Evolutionary conservation across 2,329 filamentous ascomycete species (phyloP), one percentile per base, ranked within the genome.

Genomic region (Botryotinia globosa): DNA sequence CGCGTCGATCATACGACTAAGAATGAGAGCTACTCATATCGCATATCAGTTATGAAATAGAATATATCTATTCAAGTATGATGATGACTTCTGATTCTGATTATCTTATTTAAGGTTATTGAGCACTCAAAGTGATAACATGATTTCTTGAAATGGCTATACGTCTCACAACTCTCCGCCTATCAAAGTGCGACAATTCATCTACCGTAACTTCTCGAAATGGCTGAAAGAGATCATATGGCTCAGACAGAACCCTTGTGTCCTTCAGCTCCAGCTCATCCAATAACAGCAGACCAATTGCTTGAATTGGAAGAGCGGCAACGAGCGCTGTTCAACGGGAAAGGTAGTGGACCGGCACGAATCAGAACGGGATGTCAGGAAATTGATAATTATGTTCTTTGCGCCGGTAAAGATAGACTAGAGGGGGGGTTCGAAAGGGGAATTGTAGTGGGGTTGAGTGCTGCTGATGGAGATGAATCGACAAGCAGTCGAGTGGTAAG

Each of bases 381-480:
- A 32, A 67, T 72, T 18, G 69, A 72, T 39, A 25, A 73, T 77
- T 64, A 71, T 56, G 59, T 80, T 39, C 74, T 80, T 32, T 74
- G 76, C 69, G 74, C 74, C 3, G 29, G 51, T 12, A 76, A 66
- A 73, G 76, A 42, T 75, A 74, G 3, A 39, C 66, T 22, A 25
- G 32, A 37, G 32, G 34, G 65, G 6, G 65, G 76, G 10, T 67
- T 77, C 32, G 74, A 76, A 51, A 75, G 77, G n/a, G 77, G 77
- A 1, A 32, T 77, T 59, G 75, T 81, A 20, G 63, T 80, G 25
- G 80, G 80, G 4, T 68, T 80, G 32, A 78, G 77, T 76, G 77
- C 74, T 75, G 63, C 75, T 79, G 37, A 65, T 79, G 51, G 79
- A 77, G 18, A 72, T 78, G 59, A 78, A 76, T 76, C 20, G 4